Conservation (phyloP, 2,329 filamentous ascomycete genomes). For the Metarhizium guizhouense region DNA sequence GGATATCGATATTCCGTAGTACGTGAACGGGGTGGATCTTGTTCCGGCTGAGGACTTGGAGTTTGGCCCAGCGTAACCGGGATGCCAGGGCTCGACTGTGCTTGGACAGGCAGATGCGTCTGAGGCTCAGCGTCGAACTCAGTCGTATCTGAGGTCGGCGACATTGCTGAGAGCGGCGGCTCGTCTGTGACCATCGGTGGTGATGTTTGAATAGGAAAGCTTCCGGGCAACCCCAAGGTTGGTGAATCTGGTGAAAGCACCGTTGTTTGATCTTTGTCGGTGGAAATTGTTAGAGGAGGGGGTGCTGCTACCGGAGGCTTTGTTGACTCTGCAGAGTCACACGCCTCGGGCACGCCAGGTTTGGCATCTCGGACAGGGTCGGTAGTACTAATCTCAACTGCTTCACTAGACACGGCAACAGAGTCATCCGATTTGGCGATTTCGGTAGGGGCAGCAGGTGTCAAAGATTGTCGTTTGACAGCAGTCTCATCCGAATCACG, state of each 20-base stretch:
- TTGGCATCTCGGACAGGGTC: background rate
- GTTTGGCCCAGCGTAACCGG: conserved; percentile 19
- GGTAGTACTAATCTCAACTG: background rate
- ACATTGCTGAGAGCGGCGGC: conserved; percentile 49
- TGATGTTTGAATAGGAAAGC: conserved; percentile 37
- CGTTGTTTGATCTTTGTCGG: background rate
- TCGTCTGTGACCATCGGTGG: conserved; percentile 33
- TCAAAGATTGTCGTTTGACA: conserved; percentile 26
- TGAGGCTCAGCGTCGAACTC: conserved; percentile 69
- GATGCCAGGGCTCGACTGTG: conserved; percentile 16
- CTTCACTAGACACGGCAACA: background rate
- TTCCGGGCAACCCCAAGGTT: conserved; percentile 56
- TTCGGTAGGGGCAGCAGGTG: background rate
- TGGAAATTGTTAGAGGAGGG: conserved; percentile 1
- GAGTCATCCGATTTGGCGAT: background rate
- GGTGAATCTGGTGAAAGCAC: conserved; percentile 45
- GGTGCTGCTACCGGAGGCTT: background rate
- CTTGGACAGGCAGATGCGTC: conserved; percentile 39
- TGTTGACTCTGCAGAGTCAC: background rate
- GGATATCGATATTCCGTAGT: conserved; percentile 38
- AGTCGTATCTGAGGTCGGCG: conserved; percentile 51
- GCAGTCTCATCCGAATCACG: conserved; percentile 20
- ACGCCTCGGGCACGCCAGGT: background rate
- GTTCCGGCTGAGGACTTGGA: conserved; percentile 18
- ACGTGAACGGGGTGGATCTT: conserved; percentile 17